Evolutionary conservation across 2,329 filamentous ascomycete species (phyloP), one percentile per base, ranked within the genome.

Genomic region (Talaromyces albobiverticillius): DNA sequence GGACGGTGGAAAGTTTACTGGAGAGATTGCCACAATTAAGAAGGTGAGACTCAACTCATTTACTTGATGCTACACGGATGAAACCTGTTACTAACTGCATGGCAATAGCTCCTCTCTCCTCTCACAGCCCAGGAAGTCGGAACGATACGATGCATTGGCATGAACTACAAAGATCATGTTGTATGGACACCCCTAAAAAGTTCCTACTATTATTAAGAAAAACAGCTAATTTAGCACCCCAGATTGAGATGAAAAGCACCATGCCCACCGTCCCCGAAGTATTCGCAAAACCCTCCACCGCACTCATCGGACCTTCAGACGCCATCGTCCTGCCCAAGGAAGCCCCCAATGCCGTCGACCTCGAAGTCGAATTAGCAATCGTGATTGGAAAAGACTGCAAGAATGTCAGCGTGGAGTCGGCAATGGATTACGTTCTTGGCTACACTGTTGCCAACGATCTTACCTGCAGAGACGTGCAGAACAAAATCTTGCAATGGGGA

Each of bases 391-490:
- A 86, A 69, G 72, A 75, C 1, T 68, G 22, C 25, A 46, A 46
- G 18, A 26, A 46, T 26, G 42, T 46, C 18, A 10, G 14, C 8
- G 3, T 16, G 3, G 42, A 46, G 26, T 13, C 81, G 20, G 86
- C 86, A 0, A 74, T 88, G 3, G 71, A 82, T 55, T 82, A 86
- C 62, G 83, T 89, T 3, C 73, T 87, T 1, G 86, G 86, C 18
- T 89, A 88, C 63, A 76, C 82, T 4, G 78, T 86, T 31, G 85
- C 85, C 57, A 86, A 89, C 70, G 87, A 89, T 62, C 78, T 90
- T 9, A 86, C 82, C 14, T 55, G 48, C 31, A 80, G 86, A 47
- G 84, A 87, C 62, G 88, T 84, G 82, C 84, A 87, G 68, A 67
- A 85, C 57, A 42, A 41, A 41, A 26, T 52, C 23, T 20, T 34